These are phyloP conservation scores for Tricholomella constricta DNA, from an alignment of 768 basidiomycete genomes.

Conservation along the genomic window DNA sequence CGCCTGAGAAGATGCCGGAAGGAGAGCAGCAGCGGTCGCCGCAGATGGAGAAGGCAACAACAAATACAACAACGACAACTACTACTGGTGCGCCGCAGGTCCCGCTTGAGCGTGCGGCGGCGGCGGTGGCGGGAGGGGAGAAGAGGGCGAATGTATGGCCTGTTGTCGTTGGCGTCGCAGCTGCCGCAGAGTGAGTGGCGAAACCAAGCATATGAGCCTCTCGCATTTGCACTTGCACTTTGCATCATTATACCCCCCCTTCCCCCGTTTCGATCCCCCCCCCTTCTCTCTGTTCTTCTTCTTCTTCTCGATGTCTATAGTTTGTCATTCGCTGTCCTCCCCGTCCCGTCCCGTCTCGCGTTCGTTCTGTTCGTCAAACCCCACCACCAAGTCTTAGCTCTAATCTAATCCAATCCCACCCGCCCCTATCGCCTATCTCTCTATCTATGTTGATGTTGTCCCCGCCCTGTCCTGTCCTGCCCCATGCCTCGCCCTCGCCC, in stretches of 20 bases:
- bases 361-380: not conserved
- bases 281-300: not conserved
- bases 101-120: constrained; percentile 9
- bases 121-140: constrained; percentile 1
- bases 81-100: not conserved
- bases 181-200: not conserved
- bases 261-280: not conserved
- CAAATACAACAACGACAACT: no score
- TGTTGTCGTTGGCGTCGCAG: not conserved
- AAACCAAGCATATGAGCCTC: no score
- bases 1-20: not conserved
- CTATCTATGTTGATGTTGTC: not conserved
- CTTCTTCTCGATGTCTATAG: not conserved
- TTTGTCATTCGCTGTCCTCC: not conserved
- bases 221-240: not conserved
- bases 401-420: constrained; percentile 7
- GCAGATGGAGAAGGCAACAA: not conserved
- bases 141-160: constrained; percentile 7
- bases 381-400: constrained; percentile 4
- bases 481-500: no score
- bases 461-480: not conserved
- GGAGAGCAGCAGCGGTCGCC: not conserved
- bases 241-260: not conserved
- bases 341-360: no score
- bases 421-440: not conserved